A percentile compares a stretch with the other conserved stretches of the same genome.
phyloP scores from a whole-genome alignment of 2,329 filamentous ascomycete genomes.

The Aspergillus sp. region DNA sequence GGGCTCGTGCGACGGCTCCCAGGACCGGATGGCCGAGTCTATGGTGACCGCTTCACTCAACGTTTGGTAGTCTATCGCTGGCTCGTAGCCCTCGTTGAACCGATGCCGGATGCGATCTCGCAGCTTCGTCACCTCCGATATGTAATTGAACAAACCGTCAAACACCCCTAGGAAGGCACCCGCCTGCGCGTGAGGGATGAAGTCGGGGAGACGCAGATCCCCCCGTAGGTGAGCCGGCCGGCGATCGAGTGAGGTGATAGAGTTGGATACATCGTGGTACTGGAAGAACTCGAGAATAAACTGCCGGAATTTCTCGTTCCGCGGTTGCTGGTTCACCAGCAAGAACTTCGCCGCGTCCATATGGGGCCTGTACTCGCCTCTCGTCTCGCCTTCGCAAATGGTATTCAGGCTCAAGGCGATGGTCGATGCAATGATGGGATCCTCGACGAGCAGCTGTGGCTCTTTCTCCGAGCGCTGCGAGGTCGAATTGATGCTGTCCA shows the following conservation, averaged over 20 bases:
- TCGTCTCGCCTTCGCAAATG: slow-evolving; percentile 50
- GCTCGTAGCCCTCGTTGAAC: slow-evolving; percentile 53
- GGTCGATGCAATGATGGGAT: slow-evolving; percentile 53
- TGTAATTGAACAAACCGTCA: slow-evolving; percentile 69
- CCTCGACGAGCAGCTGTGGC: slow-evolving; percentile 38
- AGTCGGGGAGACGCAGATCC: slow-evolving; percentile 45
- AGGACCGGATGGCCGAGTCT: slow-evolving; percentile 62
- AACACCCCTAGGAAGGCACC: slow-evolving; percentile 66
- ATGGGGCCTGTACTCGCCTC: slow-evolving; percentile 69
- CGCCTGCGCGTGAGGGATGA: slow-evolving; percentile 46
- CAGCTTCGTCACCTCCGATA: slow-evolving; percentile 69
- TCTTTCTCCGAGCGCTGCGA: slow-evolving; percentile 19
- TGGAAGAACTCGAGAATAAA: slow-evolving; percentile 70
- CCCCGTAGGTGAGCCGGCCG: slow-evolving; percentile 45
- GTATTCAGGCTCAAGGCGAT: slow-evolving; percentile 52
- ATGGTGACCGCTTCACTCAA: slow-evolving; percentile 66
- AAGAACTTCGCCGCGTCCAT: slow-evolving; percentile 66
- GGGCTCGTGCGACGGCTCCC: slow-evolving; percentile 53
- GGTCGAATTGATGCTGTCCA: slow-evolving; percentile 29
- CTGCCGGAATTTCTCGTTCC: slow-evolving; percentile 61
- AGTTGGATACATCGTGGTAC: slow-evolving; percentile 60
- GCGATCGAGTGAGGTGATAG: slow-evolving; percentile 47
- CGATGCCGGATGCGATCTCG: slow-evolving; percentile 64
- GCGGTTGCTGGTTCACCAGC: slow-evolving; percentile 51
- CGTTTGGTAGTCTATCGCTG: slow-evolving; percentile 62